phyloP scores from a whole-genome alignment of 352 stramenopile species.

The Elongisporangium anandrum region DNA sequence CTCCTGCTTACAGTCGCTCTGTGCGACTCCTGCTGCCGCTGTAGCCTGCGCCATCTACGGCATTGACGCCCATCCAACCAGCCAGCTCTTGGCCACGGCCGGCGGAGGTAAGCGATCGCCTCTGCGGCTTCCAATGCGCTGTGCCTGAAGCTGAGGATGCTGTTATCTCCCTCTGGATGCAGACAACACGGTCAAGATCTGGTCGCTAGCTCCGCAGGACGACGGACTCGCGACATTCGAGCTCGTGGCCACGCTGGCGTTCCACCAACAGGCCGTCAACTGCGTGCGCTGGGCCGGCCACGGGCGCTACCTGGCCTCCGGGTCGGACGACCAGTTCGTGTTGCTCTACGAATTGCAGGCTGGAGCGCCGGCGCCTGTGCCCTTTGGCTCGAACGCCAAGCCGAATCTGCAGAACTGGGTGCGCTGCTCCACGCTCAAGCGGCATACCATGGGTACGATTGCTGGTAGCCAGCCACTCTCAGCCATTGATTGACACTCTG shows the following conservation, averaged over 20 bases:
- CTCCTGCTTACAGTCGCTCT: constrained; percentile 1
- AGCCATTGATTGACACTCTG: background rate
- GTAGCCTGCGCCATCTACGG: constrained; percentile 80
- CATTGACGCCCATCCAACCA: constrained; percentile 75
- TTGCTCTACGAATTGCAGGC: constrained; percentile 78
- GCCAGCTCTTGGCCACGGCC: constrained; percentile 69
- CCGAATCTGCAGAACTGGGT: constrained; percentile 86
- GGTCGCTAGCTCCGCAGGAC: constrained; percentile 39
- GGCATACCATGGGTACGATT: constrained; percentile 74
- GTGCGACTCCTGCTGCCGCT: constrained; percentile 1
- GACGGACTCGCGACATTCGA: constrained; percentile 66
- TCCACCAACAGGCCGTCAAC: constrained; percentile 85
- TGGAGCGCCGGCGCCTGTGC: constrained; percentile 54
- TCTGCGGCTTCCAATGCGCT: background rate
- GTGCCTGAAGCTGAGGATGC: background rate
- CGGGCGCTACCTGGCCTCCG: constrained; percentile 76
- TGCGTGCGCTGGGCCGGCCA: constrained; percentile 80
- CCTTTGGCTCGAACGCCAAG: constrained; percentile 74
- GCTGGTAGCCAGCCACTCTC: background rate
- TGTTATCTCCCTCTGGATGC: background rate
- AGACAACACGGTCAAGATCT: constrained; percentile 85
- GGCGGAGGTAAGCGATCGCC: constrained; percentile 39
- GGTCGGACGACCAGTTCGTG: constrained; percentile 80
- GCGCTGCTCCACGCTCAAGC: constrained; percentile 73
- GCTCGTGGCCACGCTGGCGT: constrained; percentile 72